Evolutionary conservation across 2,329 filamentous ascomycete species (phyloP).

Genomic region (Fusarium ramigenum): DNA sequence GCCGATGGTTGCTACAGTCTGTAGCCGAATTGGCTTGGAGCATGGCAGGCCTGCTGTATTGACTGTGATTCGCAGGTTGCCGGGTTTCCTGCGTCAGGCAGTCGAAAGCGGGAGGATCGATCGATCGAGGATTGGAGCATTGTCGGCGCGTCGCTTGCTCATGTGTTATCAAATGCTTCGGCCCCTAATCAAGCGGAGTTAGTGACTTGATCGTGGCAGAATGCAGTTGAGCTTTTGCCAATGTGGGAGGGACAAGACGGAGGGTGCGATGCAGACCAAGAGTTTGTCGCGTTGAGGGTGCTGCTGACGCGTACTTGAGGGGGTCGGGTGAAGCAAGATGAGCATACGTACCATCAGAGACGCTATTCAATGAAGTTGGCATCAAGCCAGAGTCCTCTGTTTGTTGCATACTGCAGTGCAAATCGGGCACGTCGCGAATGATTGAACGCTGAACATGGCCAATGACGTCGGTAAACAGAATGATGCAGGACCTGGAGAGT

Average conservation of each 20-base stretch:
- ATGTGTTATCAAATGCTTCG: slow-evolving; percentile 43
- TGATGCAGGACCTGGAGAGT: neutral
- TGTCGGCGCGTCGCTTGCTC: slow-evolving; percentile 49
- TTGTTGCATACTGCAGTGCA: neutral
- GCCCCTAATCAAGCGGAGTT: neutral
- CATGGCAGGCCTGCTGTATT: slow-evolving; percentile 37
- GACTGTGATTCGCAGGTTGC: slow-evolving; percentile 26
- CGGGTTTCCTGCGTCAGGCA: neutral
- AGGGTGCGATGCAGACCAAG: neutral
- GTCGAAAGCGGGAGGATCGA: slow-evolving; percentile 46
- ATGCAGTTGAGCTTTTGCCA: neutral
- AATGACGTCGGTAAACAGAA: neutral
- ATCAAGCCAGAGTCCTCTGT: neutral
- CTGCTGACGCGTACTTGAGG: neutral
- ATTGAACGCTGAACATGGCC: neutral
- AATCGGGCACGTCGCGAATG: neutral
- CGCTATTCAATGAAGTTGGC: accelerated
- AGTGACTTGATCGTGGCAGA: neutral
- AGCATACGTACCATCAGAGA: neutral
- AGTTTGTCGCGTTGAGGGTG: neutral
- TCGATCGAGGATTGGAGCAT: slow-evolving; percentile 31
- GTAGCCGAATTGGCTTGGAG: slow-evolving; percentile 5
- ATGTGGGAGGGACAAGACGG: too few relatives aligned
- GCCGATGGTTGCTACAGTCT: slow-evolving; percentile 1
- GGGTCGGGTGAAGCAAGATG: accelerated